Conservation (phyloP, 192 early-diverging fungal species). For the Rhizophagus clarus region DNA sequence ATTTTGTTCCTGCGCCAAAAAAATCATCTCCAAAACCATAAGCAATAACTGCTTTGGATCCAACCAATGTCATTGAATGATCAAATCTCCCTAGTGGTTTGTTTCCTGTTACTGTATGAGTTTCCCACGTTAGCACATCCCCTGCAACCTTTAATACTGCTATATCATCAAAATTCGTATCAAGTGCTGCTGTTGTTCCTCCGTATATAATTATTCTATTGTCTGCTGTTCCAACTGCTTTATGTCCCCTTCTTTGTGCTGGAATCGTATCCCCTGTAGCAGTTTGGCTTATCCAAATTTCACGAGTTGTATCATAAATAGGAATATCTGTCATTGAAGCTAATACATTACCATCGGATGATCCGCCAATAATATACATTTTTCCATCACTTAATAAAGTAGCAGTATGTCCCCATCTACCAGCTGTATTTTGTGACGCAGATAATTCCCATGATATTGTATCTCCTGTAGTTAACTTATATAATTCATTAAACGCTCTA, state of each 20-base stretch:
- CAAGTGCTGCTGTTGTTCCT: background rate
- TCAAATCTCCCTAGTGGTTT: background rate
- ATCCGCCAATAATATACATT: slow-evolving; percentile 34
- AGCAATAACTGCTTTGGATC: slow-evolving; percentile 3
- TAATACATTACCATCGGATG: background rate
- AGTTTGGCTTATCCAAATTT: background rate
- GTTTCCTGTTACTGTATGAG: background rate
- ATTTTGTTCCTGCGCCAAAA: background rate
- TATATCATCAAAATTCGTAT: background rate
- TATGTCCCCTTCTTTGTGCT: background rate
- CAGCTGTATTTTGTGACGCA: background rate
- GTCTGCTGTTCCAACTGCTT: background rate
- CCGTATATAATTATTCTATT: slow-evolving; percentile 23
- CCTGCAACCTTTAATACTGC: background rate
- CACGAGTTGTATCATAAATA: background rate
- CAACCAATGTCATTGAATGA: slow-evolving; percentile 24
- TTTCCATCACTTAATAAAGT: slow-evolving; percentile 31
- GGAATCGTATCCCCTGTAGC: background rate
- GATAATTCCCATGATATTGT: background rate
- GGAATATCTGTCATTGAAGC: background rate
- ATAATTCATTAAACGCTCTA: background rate
- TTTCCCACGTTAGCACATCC: background rate
- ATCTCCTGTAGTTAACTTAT: background rate
- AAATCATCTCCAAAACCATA: background rate
- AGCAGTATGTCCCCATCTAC: slow-evolving; percentile 24